Percentiles rank a stretch among this genome's conserved stretches.
Conservation (phyloP, 352 stramenopile genomes). For the Phytophthora pisi region DNA sequence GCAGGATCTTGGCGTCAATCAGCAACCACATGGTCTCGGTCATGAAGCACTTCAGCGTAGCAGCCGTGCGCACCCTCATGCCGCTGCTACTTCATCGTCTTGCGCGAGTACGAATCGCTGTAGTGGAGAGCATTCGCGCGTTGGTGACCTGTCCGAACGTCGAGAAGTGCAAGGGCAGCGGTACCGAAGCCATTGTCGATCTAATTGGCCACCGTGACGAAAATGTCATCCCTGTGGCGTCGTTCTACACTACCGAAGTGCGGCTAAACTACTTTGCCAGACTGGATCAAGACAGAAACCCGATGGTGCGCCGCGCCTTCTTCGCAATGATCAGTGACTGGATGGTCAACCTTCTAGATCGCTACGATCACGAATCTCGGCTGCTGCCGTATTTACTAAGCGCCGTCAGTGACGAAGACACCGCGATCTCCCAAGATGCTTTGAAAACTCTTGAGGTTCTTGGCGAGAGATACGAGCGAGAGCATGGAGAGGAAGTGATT, state of each 20-base stretch:
- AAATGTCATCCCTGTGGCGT: conserved; percentile 94
- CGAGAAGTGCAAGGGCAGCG: conserved; percentile 94
- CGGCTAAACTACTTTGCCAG: conserved; percentile 94
- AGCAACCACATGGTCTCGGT: conserved; percentile 86
- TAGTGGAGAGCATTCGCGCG: conserved; percentile 81
- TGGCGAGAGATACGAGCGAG: conserved; percentile 62
- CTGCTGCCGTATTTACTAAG: conserved; percentile 95
- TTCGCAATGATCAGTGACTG: conserved; percentile 91
- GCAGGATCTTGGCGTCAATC: conserved; percentile 47
- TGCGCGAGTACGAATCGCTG: conserved; percentile 86
- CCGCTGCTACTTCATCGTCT: conserved; percentile 91
- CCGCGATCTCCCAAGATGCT: conserved; percentile 51
- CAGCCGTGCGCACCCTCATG: conserved; percentile 77
- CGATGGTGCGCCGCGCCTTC: conserved; percentile 80
- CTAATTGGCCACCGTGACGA: conserved; percentile 95
- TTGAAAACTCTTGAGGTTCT: conserved; percentile 78
- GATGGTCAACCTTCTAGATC: conserved; percentile 91
- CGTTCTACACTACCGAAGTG: conserved; percentile 93
- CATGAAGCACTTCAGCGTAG: conserved; percentile 95
- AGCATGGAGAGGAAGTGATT: conserved; percentile 86
- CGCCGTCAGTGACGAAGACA: conserved; percentile 79
- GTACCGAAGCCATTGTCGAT: conserved; percentile 94
- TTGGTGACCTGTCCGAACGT: conserved; percentile 86
- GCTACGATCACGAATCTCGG: conserved; percentile 94
- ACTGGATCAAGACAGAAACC: conserved; percentile 88